Conservation (phyloP, 2,329 filamentous ascomycete genomes). For the Chaetomium olivaceum region DNA sequence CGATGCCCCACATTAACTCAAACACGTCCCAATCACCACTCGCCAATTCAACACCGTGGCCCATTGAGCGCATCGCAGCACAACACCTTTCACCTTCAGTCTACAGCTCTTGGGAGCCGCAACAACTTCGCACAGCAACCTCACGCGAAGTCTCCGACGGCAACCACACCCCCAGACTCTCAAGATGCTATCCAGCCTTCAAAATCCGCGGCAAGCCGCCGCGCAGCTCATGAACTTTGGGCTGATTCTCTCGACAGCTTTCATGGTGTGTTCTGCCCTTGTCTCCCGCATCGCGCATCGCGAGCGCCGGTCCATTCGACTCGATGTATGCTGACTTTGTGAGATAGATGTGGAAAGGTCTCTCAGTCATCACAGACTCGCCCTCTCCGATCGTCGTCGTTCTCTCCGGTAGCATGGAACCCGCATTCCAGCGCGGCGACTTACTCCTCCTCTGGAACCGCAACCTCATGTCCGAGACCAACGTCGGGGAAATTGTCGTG, state of each 20-base stretch:
- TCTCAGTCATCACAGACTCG: conserved; percentile 75
- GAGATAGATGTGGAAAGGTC: conserved; percentile 76
- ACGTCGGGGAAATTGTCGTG: conserved; percentile 54
- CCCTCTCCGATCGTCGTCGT: conserved; percentile 79
- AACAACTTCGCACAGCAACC: conserved; percentile 6
- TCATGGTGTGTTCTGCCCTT: conserved; percentile 64
- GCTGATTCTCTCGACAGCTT: conserved; percentile 84
- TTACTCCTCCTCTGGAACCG: conserved; percentile 77
- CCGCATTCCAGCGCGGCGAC: conserved; percentile 77
- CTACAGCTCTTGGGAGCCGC: conserved; percentile 5
- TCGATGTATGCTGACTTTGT: conserved; percentile 22
- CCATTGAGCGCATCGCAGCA: conserved; percentile 16
- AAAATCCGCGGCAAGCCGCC: conserved; percentile 77
- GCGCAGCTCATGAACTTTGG: conserved; percentile 87
- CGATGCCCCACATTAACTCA: conserved; percentile 3
- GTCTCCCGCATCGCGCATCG: background rate
- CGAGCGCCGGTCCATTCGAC: conserved; percentile 5
- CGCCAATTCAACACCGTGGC: conserved; percentile 29
- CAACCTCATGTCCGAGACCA: conserved; percentile 56
- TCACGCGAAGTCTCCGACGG: background rate
- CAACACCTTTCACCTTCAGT: background rate
- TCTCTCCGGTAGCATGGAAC: conserved; percentile 82
- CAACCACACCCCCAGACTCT: background rate
- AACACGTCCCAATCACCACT: conserved; percentile 28
- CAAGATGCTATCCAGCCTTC: conserved; percentile 67